These are phyloP conservation scores for Microthyrium microscopicum DNA, from an alignment of 2,329 filamentous ascomycete species.

Conservation along the genomic window DNA sequence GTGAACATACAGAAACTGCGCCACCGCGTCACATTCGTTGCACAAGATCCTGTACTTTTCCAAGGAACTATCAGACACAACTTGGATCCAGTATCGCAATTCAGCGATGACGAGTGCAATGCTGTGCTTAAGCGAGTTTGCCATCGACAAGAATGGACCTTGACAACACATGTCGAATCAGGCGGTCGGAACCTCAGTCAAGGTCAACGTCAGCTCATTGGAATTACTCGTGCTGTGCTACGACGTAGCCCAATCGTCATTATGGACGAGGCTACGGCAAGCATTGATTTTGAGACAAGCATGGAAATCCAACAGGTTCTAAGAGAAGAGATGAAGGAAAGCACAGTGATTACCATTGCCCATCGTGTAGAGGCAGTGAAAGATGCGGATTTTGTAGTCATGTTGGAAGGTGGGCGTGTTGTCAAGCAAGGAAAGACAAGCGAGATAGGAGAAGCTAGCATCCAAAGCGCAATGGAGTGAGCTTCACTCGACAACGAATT, in stretches of 20 bases:
- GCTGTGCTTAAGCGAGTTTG: conserved; percentile 39
- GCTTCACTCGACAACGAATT: too few species aligned
- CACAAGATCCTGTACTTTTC: conserved; percentile 51
- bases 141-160: conserved; percentile 36
- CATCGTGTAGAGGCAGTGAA: conserved; percentile 47
- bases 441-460: conserved; percentile 16
- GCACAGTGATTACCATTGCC: conserved; percentile 49
- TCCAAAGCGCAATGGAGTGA: too few species aligned
- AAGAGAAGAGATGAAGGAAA: conserved; percentile 37
- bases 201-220: conserved; percentile 49
- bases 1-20: conserved; percentile 44
- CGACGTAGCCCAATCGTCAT: conserved; percentile 44
- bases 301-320: conserved; percentile 37
- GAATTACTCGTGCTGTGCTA: conserved; percentile 45
- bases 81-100: conserved; percentile 43
- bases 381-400: conserved; percentile 38
- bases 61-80: conserved; percentile 44
- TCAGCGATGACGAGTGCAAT: conserved; percentile 36
- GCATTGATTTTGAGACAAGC: conserved; percentile 42
- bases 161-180: conserved; percentile 39
- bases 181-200: conserved; percentile 47
- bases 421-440: conserved; percentile 14
- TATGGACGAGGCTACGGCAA: conserved; percentile 35
- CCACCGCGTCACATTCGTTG: conserved; percentile 47
- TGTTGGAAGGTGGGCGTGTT: conserved; percentile 35